phyloP scores from a whole-genome alignment of 345 rosid species.

The Bruguiera sexangula region DNA sequence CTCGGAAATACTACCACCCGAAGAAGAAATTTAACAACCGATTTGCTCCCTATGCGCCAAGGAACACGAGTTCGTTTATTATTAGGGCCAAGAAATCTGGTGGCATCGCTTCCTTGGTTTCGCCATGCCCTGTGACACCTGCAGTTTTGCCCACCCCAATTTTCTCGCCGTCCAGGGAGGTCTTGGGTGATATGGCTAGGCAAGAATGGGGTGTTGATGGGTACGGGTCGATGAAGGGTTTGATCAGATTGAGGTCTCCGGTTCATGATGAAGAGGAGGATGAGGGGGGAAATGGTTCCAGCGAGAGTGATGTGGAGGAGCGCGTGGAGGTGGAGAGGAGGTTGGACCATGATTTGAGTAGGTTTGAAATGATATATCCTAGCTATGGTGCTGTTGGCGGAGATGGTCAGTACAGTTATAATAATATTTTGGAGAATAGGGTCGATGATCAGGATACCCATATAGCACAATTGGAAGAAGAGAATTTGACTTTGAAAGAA shows the following conservation, averaged over 20 bases:
- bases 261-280: constrained; percentile 75
- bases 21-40: constrained; percentile 62
- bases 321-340: constrained; percentile 92
- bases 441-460: constrained; percentile 96
- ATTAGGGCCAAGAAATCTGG: constrained; percentile 89
- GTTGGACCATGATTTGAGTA: constrained; percentile 88
- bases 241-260: constrained; percentile 74
- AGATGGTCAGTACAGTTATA: constrained; percentile 33
- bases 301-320: constrained; percentile 98
- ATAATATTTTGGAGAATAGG: constrained; percentile 80
- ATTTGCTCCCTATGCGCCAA: constrained; percentile 88
- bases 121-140: constrained; percentile 90
- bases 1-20: constrained; percentile 64
- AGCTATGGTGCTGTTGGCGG: constrained; percentile 41
- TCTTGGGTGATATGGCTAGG: constrained; percentile 88
- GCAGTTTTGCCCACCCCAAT: constrained; percentile 81
- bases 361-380: constrained; percentile 97
- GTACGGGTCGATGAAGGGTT: constrained; percentile 95
- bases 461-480: constrained; percentile 87
- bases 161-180: constrained; percentile 83
- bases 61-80: constrained; percentile 81
- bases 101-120: constrained; percentile 89
- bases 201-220: constrained; percentile 99
- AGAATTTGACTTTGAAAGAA: constrained; percentile 85
- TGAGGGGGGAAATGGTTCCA: constrained; percentile 75